Evolutionary conservation across 345 rosid species (phyloP).

Genomic region (Eucalyptus curtisii): DNA sequence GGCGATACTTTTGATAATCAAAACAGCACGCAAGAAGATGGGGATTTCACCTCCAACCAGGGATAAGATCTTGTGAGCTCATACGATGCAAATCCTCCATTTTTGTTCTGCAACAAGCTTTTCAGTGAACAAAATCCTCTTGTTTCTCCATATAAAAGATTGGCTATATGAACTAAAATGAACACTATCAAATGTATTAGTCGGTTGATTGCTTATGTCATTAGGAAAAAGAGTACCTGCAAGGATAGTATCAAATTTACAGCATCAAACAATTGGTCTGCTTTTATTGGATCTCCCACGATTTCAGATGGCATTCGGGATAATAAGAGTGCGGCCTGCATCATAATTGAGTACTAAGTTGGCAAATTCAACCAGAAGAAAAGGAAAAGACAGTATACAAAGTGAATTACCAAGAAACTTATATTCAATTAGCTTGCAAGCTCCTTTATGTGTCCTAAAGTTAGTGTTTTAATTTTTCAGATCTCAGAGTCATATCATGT

Average conservation of each 20-base stretch:
- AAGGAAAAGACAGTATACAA: neutral
- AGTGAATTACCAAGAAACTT: neutral
- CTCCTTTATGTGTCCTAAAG: neutral
- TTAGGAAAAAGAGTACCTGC: conserved; percentile 22
- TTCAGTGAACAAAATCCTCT: neutral
- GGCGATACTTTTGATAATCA: neutral
- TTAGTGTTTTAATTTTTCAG: neutral
- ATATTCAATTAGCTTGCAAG: neutral
- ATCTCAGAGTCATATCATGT: neutral
- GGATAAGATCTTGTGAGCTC: conserved; percentile 69
- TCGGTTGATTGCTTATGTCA: neutral
- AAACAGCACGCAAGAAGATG: neutral
- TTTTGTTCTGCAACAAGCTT: conserved; percentile 21
- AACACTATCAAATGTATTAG: too few species aligned
- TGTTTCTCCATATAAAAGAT: neutral
- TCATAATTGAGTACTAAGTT: neutral
- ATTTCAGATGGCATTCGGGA: conserved; percentile 19
- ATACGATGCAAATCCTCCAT: conserved; percentile 72
- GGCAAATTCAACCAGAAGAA: neutral
- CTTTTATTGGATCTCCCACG: conserved; percentile 34
- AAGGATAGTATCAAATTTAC: conserved; percentile 42
- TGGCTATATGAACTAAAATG: neutral
- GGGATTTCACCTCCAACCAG: conserved; percentile 43
- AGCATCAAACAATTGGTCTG: conserved; percentile 30
- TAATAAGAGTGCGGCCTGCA: conserved; percentile 39